Evolutionary conservation across 2,329 filamentous ascomycete genomes (phyloP).

Genomic region (Lizonia empirigonia): DNA sequence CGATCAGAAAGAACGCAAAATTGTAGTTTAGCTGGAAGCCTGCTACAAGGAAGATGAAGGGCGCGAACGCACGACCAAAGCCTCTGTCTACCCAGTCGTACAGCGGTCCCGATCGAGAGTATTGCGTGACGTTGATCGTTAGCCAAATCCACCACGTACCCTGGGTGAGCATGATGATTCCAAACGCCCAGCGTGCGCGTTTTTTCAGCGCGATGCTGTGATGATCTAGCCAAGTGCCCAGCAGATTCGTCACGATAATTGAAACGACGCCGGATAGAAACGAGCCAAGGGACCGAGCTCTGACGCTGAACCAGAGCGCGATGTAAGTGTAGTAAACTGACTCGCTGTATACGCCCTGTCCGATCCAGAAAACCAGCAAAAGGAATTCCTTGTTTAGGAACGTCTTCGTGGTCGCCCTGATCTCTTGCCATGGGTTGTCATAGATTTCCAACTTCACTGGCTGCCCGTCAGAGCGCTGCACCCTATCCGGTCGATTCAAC

Average conservation of each 20-base stretch:
- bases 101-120: slow-evolving; percentile 58
- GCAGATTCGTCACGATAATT: slow-evolving; percentile 59
- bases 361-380: slow-evolving; percentile 50
- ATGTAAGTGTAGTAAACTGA: slow-evolving; percentile 51
- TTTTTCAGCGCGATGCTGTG: slow-evolving; percentile 58
- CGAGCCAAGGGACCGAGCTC: slow-evolving; percentile 54
- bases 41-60: slow-evolving; percentile 68
- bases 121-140: slow-evolving; percentile 66
- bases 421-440: slow-evolving; percentile 43
- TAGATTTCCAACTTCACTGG: slow-evolving; percentile 46
- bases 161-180: slow-evolving; percentile 59
- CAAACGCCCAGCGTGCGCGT: slow-evolving; percentile 61
- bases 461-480: slow-evolving; percentile 49
- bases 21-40: slow-evolving; percentile 75
- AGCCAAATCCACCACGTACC: slow-evolving; percentile 74
- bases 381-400: slow-evolving; percentile 53
- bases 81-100: slow-evolving; percentile 68
- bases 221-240: slow-evolving; percentile 68
- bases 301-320: slow-evolving; percentile 59
- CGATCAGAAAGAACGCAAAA: slow-evolving; percentile 72
- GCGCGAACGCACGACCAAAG: slow-evolving; percentile 67
- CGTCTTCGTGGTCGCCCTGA: slow-evolving; percentile 10
- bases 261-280: slow-evolving; percentile 53
- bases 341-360: slow-evolving; percentile 15
- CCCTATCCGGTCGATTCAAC: slow-evolving; percentile 53